Evolutionary conservation across 805 yeast genomes (phyloP).

Genomic region (Candida taoyuanica): DNA sequence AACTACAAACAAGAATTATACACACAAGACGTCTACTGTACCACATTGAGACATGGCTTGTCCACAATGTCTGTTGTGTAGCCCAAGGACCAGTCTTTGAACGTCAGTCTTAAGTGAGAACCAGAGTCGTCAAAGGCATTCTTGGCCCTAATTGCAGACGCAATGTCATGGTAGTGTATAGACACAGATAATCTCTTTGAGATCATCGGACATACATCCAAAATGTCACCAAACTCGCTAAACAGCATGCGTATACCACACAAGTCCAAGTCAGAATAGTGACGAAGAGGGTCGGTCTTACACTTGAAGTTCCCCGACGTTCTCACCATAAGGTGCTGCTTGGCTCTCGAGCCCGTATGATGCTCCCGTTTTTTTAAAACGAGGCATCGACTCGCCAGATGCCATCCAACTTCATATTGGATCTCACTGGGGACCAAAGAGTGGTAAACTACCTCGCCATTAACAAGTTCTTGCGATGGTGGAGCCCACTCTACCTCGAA

Average conservation of each 20-base stretch:
- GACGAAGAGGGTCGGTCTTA: neutral
- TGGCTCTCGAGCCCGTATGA: no score
- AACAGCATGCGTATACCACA: slow-evolving; percentile 46
- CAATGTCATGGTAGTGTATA: slow-evolving; percentile 53
- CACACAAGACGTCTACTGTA: no score
- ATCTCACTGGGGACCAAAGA: slow-evolving; percentile 1
- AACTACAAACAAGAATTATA: neutral
- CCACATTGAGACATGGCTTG: slow-evolving; percentile 36
- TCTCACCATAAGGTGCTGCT: no score
- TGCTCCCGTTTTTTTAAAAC: neutral
- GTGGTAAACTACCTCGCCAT: slow-evolving; percentile 1
- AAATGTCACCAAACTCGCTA: slow-evolving; percentile 49
- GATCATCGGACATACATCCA: slow-evolving; percentile 62
- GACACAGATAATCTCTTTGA: slow-evolving; percentile 60
- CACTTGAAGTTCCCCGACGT: neutral
- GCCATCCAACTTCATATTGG: slow-evolving; percentile 32
- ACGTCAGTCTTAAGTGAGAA: slow-evolving; percentile 39
- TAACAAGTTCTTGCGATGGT: slow-evolving; percentile 2
- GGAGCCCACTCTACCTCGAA: slow-evolving; percentile 44
- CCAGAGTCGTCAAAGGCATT: slow-evolving; percentile 34
- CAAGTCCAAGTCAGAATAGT: slow-evolving; percentile 42
- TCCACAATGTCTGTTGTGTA: slow-evolving; percentile 68
- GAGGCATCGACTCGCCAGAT: neutral
- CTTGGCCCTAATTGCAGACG: slow-evolving; percentile 58
- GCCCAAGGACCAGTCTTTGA: slow-evolving; percentile 58